Evolutionary conservation across 2,329 filamentous ascomycete species (phyloP).

Genomic region (Colletotrichum lindemuthianum): DNA sequence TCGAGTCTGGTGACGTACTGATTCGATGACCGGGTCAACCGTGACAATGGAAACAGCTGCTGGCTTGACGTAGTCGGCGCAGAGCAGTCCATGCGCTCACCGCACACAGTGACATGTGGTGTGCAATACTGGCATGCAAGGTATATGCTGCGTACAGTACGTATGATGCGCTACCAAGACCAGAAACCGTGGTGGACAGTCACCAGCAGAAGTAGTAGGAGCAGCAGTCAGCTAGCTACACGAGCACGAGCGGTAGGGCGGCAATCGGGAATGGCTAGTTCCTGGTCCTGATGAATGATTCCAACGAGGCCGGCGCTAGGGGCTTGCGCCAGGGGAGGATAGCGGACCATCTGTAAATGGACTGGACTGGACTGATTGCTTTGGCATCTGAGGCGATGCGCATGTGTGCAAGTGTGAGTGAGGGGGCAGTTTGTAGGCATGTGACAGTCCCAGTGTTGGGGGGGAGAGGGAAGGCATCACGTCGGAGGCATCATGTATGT

Average conservation of each 20-base stretch:
- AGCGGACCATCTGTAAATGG: neutral
- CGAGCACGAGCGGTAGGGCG: no score
- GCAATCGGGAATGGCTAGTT: no score
- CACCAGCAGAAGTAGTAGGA: constrained; percentile 2
- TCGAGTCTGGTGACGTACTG: neutral
- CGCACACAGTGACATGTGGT: neutral
- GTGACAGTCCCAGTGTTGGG: constrained; percentile 27
- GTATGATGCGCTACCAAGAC: neutral
- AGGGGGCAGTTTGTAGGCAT: constrained; percentile 1
- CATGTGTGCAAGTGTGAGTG: neutral
- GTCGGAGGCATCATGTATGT: no score
- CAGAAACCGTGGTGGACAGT: neutral
- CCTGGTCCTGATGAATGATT: neutral
- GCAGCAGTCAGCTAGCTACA: neutral
- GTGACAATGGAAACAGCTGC: neutral
- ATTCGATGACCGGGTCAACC: neutral
- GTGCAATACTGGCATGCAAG: neutral
- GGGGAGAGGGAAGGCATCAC: no score
- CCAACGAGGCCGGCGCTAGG: neutral
- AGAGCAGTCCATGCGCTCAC: constrained; percentile 30
- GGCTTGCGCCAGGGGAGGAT: neutral
- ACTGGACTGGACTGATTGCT: constrained; percentile 8
- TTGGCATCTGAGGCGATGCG: constrained; percentile 1
- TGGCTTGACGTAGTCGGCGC: constrained; percentile 1
- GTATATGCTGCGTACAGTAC: neutral